Evolutionary conservation across 2,329 filamentous ascomycete genomes (phyloP), one percentile per base, ranked within the genome.

Genomic region (Rhinocladiella mackenziei): DNA sequence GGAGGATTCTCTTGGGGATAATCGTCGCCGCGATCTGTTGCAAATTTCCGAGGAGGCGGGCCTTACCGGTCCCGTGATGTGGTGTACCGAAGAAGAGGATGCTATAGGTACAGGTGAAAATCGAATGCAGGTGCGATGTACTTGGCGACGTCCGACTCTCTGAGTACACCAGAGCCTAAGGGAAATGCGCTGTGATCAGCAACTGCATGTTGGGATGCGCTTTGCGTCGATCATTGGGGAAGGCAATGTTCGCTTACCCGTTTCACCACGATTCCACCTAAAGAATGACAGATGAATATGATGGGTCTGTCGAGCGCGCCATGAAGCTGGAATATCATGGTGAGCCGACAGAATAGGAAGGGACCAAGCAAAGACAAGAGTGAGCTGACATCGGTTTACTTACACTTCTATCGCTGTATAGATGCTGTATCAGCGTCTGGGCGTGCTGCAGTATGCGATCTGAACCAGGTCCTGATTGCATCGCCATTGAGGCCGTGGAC

Each of bases 401-500:
- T 48, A 65, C 62, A 41, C 57, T 49, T 49, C 63, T 51, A 51
- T 66, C 60, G 13, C 60, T 58, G 39, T 55, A 47, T 18, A 67
- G 48, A 35, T 65, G 52, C n/a, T 59, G 57, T 17, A 65, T 51
- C 13, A 67, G 51, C 8, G 61, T 64, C 34, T 63, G 61, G 15
- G 64, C 63, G 58, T 66, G 62, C 39, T 64, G 58, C 15, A 62
- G 48, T 15, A 66, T 60, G 30, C 57, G 50, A 45, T 64, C 54
- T 15, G 56, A 56, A n/a, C 58, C 66, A 71, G 33, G 67, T 67
- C 19, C 57, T 57, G 19, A 60, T 57, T 4, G 62, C 59, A 43
- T 70, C 51, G 10, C 66, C 66, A 50, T 65, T 65, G 10, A 70
- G 61, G 11, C 67, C 66, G 53, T 70, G 67, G 22, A 71, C 43